These are phyloP conservation scores for Starmerella sp. DNA, from an alignment of 805 yeast species.

Conservation along the genomic window DNA sequence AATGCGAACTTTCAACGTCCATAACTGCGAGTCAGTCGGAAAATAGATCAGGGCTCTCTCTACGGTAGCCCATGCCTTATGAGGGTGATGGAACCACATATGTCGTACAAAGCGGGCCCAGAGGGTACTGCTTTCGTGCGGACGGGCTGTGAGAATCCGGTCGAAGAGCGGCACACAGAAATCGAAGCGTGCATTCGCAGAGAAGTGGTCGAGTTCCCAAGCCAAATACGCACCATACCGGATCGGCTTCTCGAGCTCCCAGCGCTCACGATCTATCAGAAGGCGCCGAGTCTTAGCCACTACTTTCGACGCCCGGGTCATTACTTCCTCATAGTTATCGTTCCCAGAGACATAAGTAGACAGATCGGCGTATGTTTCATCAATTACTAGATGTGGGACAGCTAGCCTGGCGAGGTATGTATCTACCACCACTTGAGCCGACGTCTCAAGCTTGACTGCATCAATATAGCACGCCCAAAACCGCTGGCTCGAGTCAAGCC, in stretches of 20 bases:
- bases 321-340: background rate
- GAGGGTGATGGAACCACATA: background rate
- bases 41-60: background rate
- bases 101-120: slow-evolving; percentile 1
- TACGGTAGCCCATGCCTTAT: background rate
- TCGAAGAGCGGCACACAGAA: background rate
- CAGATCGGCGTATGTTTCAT: background rate
- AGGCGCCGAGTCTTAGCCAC: background rate
- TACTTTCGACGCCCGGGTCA: background rate
- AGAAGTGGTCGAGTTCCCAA: slow-evolving; percentile 1
- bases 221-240: background rate
- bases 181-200: background rate
- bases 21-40: background rate
- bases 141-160: background rate
- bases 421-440: background rate
- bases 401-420: background rate
- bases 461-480: background rate
- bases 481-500: slow-evolving; percentile 3
- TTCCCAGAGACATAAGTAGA: background rate
- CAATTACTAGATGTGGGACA: background rate
- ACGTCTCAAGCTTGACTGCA: background rate
- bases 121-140: background rate
- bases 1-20: background rate
- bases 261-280: background rate
- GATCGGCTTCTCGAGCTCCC: background rate